Conservation (phyloP, 2,329 filamentous ascomycete genomes). For the Penicillium thymicola region DNA sequence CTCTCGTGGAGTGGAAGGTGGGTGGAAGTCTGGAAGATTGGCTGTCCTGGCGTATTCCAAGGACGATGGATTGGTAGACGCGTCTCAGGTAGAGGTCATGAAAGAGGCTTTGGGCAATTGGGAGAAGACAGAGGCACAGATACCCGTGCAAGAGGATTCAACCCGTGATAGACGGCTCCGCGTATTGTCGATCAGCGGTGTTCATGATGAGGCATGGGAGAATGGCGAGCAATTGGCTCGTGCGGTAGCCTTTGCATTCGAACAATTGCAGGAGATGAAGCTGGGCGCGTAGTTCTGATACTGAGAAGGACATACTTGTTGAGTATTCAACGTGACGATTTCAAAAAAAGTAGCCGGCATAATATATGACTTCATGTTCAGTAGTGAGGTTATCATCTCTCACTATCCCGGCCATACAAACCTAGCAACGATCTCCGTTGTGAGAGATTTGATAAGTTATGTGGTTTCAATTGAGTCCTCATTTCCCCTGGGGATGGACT, state of each 20-base stretch:
- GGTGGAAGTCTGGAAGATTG: slow-evolving; percentile 35
- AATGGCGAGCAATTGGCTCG: slow-evolving; percentile 41
- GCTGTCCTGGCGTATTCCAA: slow-evolving; percentile 41
- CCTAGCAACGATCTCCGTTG: neutral
- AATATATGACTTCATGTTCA: neutral
- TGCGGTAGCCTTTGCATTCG: slow-evolving; percentile 34
- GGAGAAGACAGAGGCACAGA: slow-evolving; percentile 28
- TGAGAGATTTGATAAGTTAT: neutral
- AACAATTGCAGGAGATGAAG: slow-evolving; percentile 27
- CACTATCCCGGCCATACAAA: neutral
- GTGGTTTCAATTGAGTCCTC: slow-evolving; percentile 11
- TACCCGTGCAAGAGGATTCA: slow-evolving; percentile 6
- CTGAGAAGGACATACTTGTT: neutral
- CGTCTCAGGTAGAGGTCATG: slow-evolving; percentile 42
- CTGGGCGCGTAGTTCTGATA: slow-evolving; percentile 11
- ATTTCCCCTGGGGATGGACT: neutral
- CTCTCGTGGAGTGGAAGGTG: slow-evolving; percentile 29
- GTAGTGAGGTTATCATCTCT: neutral
- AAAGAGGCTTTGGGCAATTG: slow-evolving; percentile 51
- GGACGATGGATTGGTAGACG: slow-evolving; percentile 44
- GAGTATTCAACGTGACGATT: neutral
- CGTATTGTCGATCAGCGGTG: slow-evolving; percentile 36
- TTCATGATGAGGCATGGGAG: slow-evolving; percentile 44
- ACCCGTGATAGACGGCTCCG: slow-evolving; percentile 42
- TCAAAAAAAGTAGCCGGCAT: neutral